These are phyloP conservation scores for Herpotrichia juniperi DNA, from an alignment of 2,329 filamentous ascomycete genomes.

Conservation along the genomic window DNA sequence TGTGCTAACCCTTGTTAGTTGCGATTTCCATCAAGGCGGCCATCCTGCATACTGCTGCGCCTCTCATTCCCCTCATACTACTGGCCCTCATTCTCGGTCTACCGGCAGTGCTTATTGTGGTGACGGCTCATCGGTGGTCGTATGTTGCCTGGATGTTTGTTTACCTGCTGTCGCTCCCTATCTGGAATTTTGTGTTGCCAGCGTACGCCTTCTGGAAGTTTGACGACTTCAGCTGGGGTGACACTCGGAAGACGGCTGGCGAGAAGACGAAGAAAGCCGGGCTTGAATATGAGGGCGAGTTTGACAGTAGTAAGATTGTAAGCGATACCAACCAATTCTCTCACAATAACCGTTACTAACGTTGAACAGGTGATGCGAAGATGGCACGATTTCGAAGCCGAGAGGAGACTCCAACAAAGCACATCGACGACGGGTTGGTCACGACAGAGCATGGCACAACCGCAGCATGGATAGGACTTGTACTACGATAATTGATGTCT, in stretches of 20 bases:
- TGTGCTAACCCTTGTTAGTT: conserved; percentile 59
- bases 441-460: conserved; percentile 23
- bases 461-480: conserved; percentile 45
- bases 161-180: conserved; percentile 87
- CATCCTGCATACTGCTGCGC: conserved; percentile 62
- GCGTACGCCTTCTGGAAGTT: conserved; percentile 99
- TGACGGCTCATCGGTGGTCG: conserved; percentile 90
- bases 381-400: conserved; percentile 90
- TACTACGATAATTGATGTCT: conserved; percentile 47
- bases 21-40: conserved; percentile 80
- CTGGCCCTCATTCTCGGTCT: conserved; percentile 91
- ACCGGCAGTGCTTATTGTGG: conserved; percentile 85
- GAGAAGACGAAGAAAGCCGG: conserved; percentile 88
- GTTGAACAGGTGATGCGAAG: conserved; percentile 79
- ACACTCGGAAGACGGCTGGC: conserved; percentile 92
- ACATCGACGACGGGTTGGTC: conserved; percentile 43
- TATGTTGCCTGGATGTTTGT: conserved; percentile 98
- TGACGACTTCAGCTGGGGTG: conserved; percentile 99
- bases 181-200: conserved; percentile 97
- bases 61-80: conserved; percentile 88
- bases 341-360: no score
- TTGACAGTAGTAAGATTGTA: conserved; percentile 91
- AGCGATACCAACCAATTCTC: conserved; percentile 57
- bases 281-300: conserved; percentile 90
- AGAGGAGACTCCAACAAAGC: conserved; percentile 52